Evolutionary conservation across 179 eudicot species (phyloP), one percentile per base, ranked within the genome.

Genomic region (Beta macrorhiza): DNA sequence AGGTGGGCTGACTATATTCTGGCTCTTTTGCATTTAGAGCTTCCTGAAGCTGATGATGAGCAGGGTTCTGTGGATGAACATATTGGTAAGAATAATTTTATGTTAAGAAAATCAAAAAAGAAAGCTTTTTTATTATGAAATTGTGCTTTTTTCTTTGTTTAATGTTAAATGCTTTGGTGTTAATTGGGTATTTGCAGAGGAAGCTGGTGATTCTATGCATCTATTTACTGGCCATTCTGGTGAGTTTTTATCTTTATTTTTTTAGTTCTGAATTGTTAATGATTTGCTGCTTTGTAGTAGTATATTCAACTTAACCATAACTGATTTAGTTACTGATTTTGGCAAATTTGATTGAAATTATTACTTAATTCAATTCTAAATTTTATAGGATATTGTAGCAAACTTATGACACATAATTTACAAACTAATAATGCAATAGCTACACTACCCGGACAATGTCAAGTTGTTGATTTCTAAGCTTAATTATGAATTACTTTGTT

Each of bases 31-130:
- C 25, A 25, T 25, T 19, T 84, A 94, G 98, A 94, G 77, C 97
- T 94, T 69, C 95, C 96, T 45, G 94, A 94, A 68, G 98, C 85
- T 0, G 98, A 91, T 67, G 97, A 90, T 15, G 93, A 88, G 42
- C 89, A 64, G 9, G 94, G 84, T 64, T 88, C 90, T 47, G 93
- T 89, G 79, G 86, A 65, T 80, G 92, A 88, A 82, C 84, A 80
- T 47, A 17, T 79, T 45, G 96, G 94, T 91, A 78, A 29, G 79
- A 55, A 11, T 42, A 29, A 16, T 81, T 77, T 57, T 5, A 47
- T 78, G 47, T 52, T 83, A 57, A 4, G 5, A 8, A 13, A 12
- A 25, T 53, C 0, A 10, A 45, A n/a, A 29, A 44, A 37, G 5
- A 32, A 56, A 19, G 7, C 53, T 62, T 57, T 58, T 20, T 20